Evolutionary conservation across 495 filamentous ascomycete species (phyloP).

Genomic region (Daldinia bambusicola): DNA sequence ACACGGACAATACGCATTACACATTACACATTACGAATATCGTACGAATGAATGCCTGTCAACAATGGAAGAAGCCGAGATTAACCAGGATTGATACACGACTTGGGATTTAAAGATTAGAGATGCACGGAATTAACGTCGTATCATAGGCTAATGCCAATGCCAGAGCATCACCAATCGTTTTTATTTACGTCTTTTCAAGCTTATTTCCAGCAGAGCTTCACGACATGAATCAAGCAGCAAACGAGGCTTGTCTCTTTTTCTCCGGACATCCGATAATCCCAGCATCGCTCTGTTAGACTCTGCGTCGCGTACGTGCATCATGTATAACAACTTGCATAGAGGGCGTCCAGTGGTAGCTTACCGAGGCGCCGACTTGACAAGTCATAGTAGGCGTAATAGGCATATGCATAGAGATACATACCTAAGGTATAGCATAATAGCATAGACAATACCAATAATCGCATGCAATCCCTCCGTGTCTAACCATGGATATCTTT

Average conservation of each 20-base stretch:
- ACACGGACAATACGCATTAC: too few relatives aligned
- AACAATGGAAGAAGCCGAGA: not conserved
- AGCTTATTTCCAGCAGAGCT: not conserved
- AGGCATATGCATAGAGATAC: too few relatives aligned
- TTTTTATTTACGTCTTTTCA: not conserved
- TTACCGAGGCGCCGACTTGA: not conserved
- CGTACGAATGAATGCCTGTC: not conserved
- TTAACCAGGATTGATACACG: not conserved
- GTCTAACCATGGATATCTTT: slow-evolving; percentile 1
- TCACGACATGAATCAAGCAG: not conserved
- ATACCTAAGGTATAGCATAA: too few relatives aligned
- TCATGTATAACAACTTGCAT: slow-evolving; percentile 4
- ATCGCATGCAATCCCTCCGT: not conserved
- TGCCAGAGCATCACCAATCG: not conserved
- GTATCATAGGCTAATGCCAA: not conserved
- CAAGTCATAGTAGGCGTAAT: not conserved
- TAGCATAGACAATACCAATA: not conserved
- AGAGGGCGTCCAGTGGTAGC: not conserved
- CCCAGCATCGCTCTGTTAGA: not conserved
- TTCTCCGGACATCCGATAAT: slow-evolving; percentile 13
- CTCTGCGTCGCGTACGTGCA: slow-evolving; percentile 1
- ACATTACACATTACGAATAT: not conserved
- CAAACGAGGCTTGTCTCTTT: not conserved
- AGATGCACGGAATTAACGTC: not conserved
- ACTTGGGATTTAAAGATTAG: not conserved